These are phyloP conservation scores for Heterobasidion occidentale DNA, from an alignment of 1,284 basidiomycete genomes.

Conservation along the genomic window DNA sequence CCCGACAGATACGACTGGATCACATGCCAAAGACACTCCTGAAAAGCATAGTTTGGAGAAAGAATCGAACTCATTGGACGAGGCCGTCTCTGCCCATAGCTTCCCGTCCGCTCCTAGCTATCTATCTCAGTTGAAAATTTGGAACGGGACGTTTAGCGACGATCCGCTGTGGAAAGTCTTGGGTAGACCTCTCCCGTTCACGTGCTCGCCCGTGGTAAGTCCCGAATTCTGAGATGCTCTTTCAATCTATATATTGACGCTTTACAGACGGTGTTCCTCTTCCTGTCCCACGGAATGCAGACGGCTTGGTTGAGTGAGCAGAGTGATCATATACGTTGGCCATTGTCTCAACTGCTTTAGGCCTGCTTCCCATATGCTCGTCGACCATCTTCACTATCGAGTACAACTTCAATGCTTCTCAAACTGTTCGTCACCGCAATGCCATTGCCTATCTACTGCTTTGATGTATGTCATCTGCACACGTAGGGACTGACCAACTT, in stretches of 20 bases:
- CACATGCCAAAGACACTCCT: not conserved
- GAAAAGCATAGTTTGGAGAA: slow-evolving; percentile 24
- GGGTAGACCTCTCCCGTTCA: slow-evolving; percentile 30
- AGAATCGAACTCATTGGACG: slow-evolving; percentile 9
- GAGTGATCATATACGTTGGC: not conserved
- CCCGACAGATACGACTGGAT: not conserved
- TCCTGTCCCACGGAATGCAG: slow-evolving; percentile 29
- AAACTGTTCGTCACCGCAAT: slow-evolving; percentile 19
- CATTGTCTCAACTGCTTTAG: slow-evolving; percentile 12
- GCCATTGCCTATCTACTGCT: not conserved
- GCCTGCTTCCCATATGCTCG: slow-evolving; percentile 32
- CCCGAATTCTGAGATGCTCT: not conserved
- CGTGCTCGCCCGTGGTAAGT: slow-evolving; percentile 33
- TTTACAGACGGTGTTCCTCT: slow-evolving; percentile 27
- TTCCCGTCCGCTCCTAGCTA: slow-evolving; percentile 17
- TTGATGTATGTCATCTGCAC: not conserved
- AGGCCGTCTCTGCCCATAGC: not conserved
- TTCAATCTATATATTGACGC: not conserved
- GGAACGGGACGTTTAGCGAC: slow-evolving; percentile 27
- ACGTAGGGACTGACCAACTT: slow-evolving; percentile 30
- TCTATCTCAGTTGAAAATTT: slow-evolving; percentile 26
- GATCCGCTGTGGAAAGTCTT: slow-evolving; percentile 26
- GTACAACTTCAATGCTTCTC: slow-evolving; percentile 29
- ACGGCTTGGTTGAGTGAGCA: slow-evolving; percentile 33
- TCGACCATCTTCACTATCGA: slow-evolving; percentile 35